Evolutionary conservation across 345 rosid species (phyloP).

Genomic region (Raphanus raphanistrum): DNA sequence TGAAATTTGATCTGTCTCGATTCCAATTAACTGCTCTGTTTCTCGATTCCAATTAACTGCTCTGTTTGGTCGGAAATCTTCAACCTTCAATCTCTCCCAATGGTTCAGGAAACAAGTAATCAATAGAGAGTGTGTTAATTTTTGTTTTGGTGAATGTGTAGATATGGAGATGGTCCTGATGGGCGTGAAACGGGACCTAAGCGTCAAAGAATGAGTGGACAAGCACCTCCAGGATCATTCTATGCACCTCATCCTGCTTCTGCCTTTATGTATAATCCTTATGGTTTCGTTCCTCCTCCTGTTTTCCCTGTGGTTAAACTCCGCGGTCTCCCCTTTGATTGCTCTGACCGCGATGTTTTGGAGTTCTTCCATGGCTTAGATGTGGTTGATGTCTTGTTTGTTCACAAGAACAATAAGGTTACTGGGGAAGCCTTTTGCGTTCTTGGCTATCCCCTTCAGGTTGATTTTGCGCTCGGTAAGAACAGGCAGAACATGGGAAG

Average conservation of each 20-base stretch:
- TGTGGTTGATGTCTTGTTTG: constrained; percentile 88
- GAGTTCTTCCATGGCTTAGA: constrained; percentile 89
- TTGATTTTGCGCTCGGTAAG: constrained; percentile 93
- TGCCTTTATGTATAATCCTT: constrained; percentile 64
- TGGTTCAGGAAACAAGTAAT: not conserved
- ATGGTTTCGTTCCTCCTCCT: constrained; percentile 44
- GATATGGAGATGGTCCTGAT: constrained; percentile 59
- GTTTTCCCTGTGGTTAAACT: constrained; percentile 94
- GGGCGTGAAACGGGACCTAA: constrained; percentile 91
- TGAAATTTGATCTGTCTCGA: not conserved
- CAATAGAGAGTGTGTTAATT: not conserved
- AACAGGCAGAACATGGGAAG: constrained; percentile 93
- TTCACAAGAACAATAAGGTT: constrained; percentile 78
- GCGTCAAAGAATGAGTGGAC: constrained; percentile 82
- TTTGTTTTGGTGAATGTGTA: constrained; percentile 30
- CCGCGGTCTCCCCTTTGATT: constrained; percentile 92
- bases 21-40: not conserved
- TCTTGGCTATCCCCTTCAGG: constrained; percentile 88
- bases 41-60: not conserved
- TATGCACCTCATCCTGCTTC: constrained; percentile 75
- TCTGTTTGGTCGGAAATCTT: not conserved
- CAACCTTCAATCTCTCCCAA: not conserved
- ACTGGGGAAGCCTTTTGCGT: constrained; percentile 82
- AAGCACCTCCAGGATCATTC: constrained; percentile 62
- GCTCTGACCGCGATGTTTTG: constrained; percentile 73